Conservation (phyloP, 495 filamentous ascomycete species). For the Sphaerosporella brunnea region DNA sequence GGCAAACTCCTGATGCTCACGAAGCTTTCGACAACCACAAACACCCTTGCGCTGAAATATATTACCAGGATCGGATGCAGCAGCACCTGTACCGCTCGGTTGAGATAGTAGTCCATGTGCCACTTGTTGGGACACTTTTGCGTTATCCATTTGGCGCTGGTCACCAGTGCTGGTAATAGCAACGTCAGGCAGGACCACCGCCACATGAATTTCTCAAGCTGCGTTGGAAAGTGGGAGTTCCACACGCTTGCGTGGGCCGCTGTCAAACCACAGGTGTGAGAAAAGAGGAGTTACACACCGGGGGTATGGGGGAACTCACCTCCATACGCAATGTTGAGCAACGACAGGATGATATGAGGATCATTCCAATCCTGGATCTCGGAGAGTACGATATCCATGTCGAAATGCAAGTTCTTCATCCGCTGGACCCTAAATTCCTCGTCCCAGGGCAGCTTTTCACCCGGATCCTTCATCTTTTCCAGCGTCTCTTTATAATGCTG, state of each 20-base stretch:
- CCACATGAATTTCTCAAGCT: constrained; percentile 8
- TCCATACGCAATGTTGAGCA: constrained; percentile 2
- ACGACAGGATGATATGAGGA: background rate
- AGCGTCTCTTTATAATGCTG: background rate
- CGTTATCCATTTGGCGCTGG: background rate
- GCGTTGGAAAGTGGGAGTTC: constrained; percentile 11
- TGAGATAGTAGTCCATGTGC: constrained; percentile 4
- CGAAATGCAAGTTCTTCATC: constrained; percentile 4
- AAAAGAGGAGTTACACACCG: background rate
- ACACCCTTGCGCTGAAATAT: constrained; percentile 3
- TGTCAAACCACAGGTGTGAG: background rate
- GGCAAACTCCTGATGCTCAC: constrained; percentile 6
- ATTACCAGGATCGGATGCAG: constrained; percentile 1
- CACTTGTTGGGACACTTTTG: background rate
- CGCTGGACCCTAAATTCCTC: background rate
- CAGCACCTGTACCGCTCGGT: background rate
- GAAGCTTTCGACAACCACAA: constrained; percentile 9
- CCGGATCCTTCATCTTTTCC: background rate
- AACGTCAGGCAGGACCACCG: constrained; percentile 5
- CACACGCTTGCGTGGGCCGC: constrained; percentile 4
- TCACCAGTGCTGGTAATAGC: background rate
- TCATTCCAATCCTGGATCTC: constrained; percentile 1
- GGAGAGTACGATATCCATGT: constrained; percentile 1
- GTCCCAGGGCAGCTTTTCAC: background rate
- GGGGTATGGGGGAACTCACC: background rate